Conservation (phyloP, 1,284 basidiomycete genomes). For the Dichomitus squalens region DNA sequence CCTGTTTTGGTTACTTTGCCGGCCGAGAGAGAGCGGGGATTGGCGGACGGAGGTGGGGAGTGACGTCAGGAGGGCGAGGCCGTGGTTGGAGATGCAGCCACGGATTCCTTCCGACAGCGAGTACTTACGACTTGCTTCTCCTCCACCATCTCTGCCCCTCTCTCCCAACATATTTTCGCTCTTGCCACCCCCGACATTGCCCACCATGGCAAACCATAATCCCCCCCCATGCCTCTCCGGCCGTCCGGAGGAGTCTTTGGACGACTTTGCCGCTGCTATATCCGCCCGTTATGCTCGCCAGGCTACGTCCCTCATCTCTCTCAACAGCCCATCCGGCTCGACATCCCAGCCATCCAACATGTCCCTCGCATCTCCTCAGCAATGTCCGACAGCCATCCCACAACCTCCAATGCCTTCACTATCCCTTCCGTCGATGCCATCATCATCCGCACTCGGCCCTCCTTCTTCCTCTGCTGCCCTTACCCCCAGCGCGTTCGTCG, state of each 20-base stretch:
- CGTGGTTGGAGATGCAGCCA: constrained; percentile 13
- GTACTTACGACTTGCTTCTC: constrained; percentile 9
- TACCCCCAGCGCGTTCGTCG: constrained; percentile 32
- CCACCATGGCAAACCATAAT: constrained; percentile 16
- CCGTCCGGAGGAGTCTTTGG: constrained; percentile 13
- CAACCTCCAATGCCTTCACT: constrained; percentile 9
- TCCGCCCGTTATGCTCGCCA: constrained; percentile 23
- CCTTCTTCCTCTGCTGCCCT: constrained; percentile 10
- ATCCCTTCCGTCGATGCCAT: constrained; percentile 17
- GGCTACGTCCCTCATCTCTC: constrained; percentile 16
- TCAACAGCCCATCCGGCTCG: constrained; percentile 15
- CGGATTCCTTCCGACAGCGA: too few species aligned
- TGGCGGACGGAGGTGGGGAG: constrained; percentile 13
- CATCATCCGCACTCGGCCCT: constrained; percentile 14
- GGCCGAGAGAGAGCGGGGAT: constrained; percentile 2
- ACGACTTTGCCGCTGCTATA: constrained; percentile 23
- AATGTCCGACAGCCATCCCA: constrained; percentile 1
- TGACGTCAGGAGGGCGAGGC: constrained; percentile 24
- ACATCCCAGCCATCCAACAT: neutral
- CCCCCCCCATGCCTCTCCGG: constrained; percentile 5
- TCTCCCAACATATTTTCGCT: constrained; percentile 1
- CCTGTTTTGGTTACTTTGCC: too few species aligned
- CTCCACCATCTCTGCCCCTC: constrained; percentile 20
- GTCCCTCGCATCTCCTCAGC: neutral
- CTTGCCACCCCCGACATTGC: constrained; percentile 7